Evolutionary conservation across 352 stramenopile genomes (phyloP), one percentile per base, ranked within the genome.

Genomic region (Pythium aristosporum): DNA sequence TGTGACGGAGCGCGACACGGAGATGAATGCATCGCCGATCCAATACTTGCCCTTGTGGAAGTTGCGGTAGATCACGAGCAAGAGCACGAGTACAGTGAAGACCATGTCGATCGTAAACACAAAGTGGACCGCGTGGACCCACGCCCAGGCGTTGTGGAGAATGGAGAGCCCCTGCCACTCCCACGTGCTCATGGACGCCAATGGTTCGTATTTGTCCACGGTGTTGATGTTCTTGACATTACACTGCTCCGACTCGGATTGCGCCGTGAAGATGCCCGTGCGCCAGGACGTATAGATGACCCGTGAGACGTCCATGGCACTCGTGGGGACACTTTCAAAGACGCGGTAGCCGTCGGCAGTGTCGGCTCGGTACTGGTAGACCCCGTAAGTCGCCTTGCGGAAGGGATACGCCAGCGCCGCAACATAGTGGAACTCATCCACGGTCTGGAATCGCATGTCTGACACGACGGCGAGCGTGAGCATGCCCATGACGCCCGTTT

Each of bases 91-190:
- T 0, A 88, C 20, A 28, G 72, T 70, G 47, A 81, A 76, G 0
- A 82, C 28, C 28, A 71, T 66, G 32, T 86, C 67, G 11, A 75
- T n/a, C 5, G 68, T 75, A 39, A 86, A 86, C 21, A 77, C 20
- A 4, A 78, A 36, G 48, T 88, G 77, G 25, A 88, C 72, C 0
- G 65, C 65, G 36, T 88, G 79, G 16, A 75, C 68, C 79, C 77
- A 88, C 0, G 73, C 65, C 79, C 79, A 88, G 11, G 75, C 72
- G 47, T 84, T 71, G 11, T 61, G 69, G 1, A 83, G 42, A 2
- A 81, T 57, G 5, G 69, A 44, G 23, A 59, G 42, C 1, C 72
- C 70, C 20, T 72, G 32, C 70, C 70, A 81, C 11, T 57, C 12
- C 61, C 64, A 76, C 11, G 49, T n/a, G 0, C 44, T 48, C 15